Evolutionary conservation across 1,139 yeast species (phyloP), one percentile per base, ranked within the genome.

Genomic region (Kodamaea alishanica): DNA sequence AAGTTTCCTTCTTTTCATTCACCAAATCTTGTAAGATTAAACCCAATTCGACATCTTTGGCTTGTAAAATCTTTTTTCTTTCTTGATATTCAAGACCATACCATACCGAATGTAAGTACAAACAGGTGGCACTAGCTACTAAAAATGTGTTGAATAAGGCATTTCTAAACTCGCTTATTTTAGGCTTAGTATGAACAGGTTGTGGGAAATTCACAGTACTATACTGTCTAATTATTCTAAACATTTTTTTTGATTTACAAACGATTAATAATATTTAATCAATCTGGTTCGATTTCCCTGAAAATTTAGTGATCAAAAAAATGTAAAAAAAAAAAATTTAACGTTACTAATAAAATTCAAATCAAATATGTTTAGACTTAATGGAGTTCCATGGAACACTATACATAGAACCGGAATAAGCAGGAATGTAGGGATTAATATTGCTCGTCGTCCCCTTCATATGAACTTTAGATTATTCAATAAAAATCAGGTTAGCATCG

Each of bases 111-210:
- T 71, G 70, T 32, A 70, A 54, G 6, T 57, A 47, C 48, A 70
- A 58, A 48, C 67, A 71, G 0, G 73, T 58, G 1, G 70, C 54
- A 3, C 72, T 63, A 3, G 76, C 74, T 22, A 70, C 49, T 25
- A 70, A 58, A 38, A 71, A 67, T 4, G 70, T 60, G 46, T 71
- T 70, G 32, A 65, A 55, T 15, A 70, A 50, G 5, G 77, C 73
- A 42, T 52, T 57, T 38, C 55, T 58, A 50, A 71, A 71, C 45
- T 71, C 67, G 22, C 65, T 52, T 11, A 71, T 42, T 22, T 47
- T 55, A 6, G 76, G 76, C 43, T 67, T 66, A 3, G 48, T 25
- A 7, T 41, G 46, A 10, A 37, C 32, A 8, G 45, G 42, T 32
- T 46, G 46, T n/a, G 54, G 53, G 38, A 50, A 48, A 25, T 37